Evolutionary conservation across 441 rosid species (phyloP).

Genomic region (Pelargonium cotyledonis): DNA sequence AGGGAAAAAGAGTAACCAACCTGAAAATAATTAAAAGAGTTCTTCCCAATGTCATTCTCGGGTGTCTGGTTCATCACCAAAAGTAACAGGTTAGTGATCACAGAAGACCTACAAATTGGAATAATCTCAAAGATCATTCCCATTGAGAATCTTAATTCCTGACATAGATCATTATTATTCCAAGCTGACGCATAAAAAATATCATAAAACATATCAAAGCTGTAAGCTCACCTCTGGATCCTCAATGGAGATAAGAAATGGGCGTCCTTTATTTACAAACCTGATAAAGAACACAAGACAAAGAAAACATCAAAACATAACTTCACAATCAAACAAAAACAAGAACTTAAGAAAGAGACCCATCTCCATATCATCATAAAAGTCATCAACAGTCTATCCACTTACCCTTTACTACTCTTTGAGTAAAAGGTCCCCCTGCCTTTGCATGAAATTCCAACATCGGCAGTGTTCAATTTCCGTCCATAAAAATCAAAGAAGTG

Average conservation of each 20-base stretch:
- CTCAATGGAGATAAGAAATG: conserved; percentile 77
- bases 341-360: background rate
- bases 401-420: conserved; percentile 69
- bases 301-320: conserved; percentile 2
- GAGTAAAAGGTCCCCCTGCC: conserved; percentile 53
- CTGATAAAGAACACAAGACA: conserved; percentile 28
- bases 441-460: conserved; percentile 86
- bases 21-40: conserved; percentile 86
- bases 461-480: conserved; percentile 56
- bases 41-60: conserved; percentile 84
- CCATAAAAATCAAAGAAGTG: conserved; percentile 87
- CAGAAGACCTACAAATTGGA: background rate
- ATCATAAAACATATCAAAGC: background rate
- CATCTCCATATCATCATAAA: background rate
- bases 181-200: background rate
- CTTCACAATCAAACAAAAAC: background rate
- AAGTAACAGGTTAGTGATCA: conserved; percentile 7
- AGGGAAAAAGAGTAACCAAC: conserved; percentile 27
- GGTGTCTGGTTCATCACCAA: conserved; percentile 47
- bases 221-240: conserved; percentile 68
- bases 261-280: conserved; percentile 50
- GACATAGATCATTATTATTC: too few relatives aligned
- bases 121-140: too few relatives aligned
- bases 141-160: too few relatives aligned
- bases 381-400: background rate